A percentile compares a stretch with the other conserved stretches of the same genome.
Evolutionary conservation across 805 yeast genomes (phyloP).

Genomic region (Cyberlindnera xishuangbannaensis): DNA sequence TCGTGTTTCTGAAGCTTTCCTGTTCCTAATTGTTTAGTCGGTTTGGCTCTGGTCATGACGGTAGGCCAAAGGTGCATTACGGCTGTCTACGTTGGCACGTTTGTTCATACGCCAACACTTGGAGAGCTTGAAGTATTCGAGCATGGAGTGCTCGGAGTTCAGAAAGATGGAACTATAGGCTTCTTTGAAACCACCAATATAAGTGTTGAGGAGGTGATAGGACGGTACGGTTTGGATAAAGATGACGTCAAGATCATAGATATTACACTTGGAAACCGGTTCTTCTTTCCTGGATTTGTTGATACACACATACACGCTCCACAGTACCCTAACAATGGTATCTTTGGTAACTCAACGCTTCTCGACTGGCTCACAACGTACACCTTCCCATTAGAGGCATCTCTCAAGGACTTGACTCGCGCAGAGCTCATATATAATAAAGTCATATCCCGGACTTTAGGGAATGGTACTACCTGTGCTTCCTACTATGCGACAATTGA

Average conservation of each 20-base stretch:
- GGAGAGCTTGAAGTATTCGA: conserved; percentile 51
- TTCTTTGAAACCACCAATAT: conserved; percentile 22
- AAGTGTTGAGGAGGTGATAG: conserved; percentile 6
- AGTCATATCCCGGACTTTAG: conserved; percentile 64
- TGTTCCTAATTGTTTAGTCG: too few relatives aligned
- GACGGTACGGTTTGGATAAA: conserved; percentile 11
- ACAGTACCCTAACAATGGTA: conserved; percentile 75
- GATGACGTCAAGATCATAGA: conserved; percentile 31
- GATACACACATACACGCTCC: conserved; percentile 86
- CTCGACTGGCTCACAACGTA: conserved; percentile 85
- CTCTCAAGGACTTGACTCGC: conserved; percentile 44
- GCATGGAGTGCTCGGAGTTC: conserved; percentile 58
- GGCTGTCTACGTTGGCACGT: conserved; percentile 58
- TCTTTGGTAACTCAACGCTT: conserved; percentile 79
- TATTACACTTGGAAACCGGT: conserved; percentile 34
- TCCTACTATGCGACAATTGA: conserved; percentile 90
- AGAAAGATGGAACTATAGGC: conserved; percentile 30
- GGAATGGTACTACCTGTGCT: conserved; percentile 86
- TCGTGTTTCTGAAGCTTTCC: too few relatives aligned
- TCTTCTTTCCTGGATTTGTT: conserved; percentile 77
- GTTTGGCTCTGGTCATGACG: neutral
- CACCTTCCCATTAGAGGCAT: conserved; percentile 84
- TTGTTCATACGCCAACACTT: conserved; percentile 64
- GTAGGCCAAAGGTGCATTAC: conserved; percentile 6
- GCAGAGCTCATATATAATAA: conserved; percentile 62